These are phyloP conservation scores for Aphanomyces invadans DNA, from an alignment of 352 stramenopile genomes.

Conservation along the genomic window DNA sequence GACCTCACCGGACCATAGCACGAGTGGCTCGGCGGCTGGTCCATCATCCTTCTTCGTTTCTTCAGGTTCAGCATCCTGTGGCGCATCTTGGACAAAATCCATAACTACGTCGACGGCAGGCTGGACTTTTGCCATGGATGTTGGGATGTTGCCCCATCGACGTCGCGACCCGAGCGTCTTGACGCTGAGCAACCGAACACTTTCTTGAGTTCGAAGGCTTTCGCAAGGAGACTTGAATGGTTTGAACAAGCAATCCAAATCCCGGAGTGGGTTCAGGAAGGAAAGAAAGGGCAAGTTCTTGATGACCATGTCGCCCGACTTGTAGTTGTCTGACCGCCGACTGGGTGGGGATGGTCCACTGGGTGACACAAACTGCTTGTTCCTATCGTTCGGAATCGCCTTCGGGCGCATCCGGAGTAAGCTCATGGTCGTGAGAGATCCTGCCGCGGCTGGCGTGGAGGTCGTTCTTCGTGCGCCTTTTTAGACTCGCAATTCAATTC, in stretches of 20 bases:
- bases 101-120: slow-evolving; percentile 46
- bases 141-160: slow-evolving; percentile 40
- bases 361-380: slow-evolving; percentile 11
- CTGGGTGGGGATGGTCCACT: neutral
- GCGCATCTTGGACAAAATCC: slow-evolving; percentile 39
- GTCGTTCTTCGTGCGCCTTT: neutral
- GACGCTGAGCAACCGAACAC: slow-evolving; percentile 60
- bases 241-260: slow-evolving; percentile 45
- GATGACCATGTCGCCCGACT: slow-evolving; percentile 29
- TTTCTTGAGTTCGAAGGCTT: slow-evolving; percentile 53
- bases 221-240: slow-evolving; percentile 76
- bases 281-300: slow-evolving; percentile 78
- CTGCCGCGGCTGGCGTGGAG: neutral
- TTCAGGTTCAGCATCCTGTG: slow-evolving; percentile 11
- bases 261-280: slow-evolving; percentile 56
- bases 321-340: slow-evolving; percentile 6
- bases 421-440: neutral
- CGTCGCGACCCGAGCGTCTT: slow-evolving; percentile 81
- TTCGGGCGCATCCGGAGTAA: slow-evolving; percentile 9
- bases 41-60: slow-evolving; percentile 27
- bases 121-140: slow-evolving; percentile 52
- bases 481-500: neutral
- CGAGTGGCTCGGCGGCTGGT: slow-evolving; percentile 45
- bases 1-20: slow-evolving; percentile 72
- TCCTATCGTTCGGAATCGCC: neutral